Base-by-base conservation (phyloP, 2,329 filamentous ascomycete genomes). In the Chalaropsis thielavioides region DNA sequence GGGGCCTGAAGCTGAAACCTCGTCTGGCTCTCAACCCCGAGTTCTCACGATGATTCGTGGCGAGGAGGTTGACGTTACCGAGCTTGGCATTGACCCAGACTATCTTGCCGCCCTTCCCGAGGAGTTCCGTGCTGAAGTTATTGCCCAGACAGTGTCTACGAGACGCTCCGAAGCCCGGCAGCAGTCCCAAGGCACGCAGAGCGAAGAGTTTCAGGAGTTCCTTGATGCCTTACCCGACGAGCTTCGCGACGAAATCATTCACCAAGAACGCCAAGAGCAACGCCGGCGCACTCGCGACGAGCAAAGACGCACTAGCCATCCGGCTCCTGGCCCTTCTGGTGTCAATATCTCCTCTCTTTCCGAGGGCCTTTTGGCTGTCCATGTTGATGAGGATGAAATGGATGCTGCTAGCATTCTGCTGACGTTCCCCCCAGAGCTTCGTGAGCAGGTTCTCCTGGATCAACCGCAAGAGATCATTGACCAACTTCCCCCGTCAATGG, bases 51-150 rank as follows among this genome's bases (percentile, higher is more conserved):
- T 83, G 1, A 91, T 99, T 64, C 81, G 92, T 67, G 92, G 92
- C 31, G 88, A 89, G 68, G 86, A 94, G 71, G 83, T 95, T 63
- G 94, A 99, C 73, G 94, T 99, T 61, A 99, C 94, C 0, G 89
- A 90, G 67, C 81, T 99, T 68, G 92, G 92, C 61, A 97, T 99
- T 70, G 94, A 99, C 72, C 83, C 88, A 17, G 92, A 95, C 65
- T 99, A 96, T 74, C 83, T 99, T 6, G 90, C 94, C 67, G 95
- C 92, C n/a, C 78, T 99, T n/a, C 94, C 94, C 0, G 94, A 99
- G 70, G 95, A 99, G 68, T 86, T 97, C 72, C 83, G 94, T 58
- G 92, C 97, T 74, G 94, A 99, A 73, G 94, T 99, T 61, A 89
- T 99, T 69, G 90, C 95, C 73, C 86, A 92, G 68, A 91, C 95